Base-by-base conservation (phyloP, 306 rosid species). In the Carpinus viminea region DNA sequence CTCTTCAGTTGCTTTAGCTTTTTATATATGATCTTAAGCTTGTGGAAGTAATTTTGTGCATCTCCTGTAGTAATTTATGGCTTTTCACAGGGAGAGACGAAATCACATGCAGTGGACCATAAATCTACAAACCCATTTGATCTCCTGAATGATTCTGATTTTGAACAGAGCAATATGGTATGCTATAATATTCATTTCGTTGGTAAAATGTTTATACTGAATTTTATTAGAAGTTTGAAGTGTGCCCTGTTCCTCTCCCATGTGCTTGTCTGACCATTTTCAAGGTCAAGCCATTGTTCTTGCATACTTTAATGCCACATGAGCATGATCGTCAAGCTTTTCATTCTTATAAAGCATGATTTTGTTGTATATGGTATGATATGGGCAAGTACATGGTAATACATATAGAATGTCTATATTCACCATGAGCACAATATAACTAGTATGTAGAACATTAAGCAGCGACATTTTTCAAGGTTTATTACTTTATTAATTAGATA, bases 111-210 rank as follows among this genome's bases (percentile, higher is more conserved):
- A 73, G 62, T 80, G 31, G 74, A 87, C 34, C 73, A 36, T 73
- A 87, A 85, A 83, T 91, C 92, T 59, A 79, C 68, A 75, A 88
- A 91, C 84, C 98, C 93, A 36, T 91, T 88, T 85, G 97, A 90
- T 83, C 81, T 82, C 82, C 86, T 89, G 18, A 83, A 48, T 66
- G 88, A 91, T 77, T 83, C 85, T 68, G 92, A 86, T 36, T 43
- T 77, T 79, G 91, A 91, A 75, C 89, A 83, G 64, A 83, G 60
- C 68, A 81, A 85, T 85, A 80, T 78, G 92, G 97, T 91, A 90
- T 38, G 79, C 28, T 68, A 74, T 70, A 41, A 20, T 10, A 18
- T 66, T 41, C 46, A 17, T 31, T 66, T 66, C 18, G n/a, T 38
- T 36, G 15, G 13, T 9, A 66, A 57, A 21, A 10, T 59, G 65